Base-by-base conservation (phyloP, 1,284 basidiomycete genomes). In the Naganishia cerealis region DNA sequence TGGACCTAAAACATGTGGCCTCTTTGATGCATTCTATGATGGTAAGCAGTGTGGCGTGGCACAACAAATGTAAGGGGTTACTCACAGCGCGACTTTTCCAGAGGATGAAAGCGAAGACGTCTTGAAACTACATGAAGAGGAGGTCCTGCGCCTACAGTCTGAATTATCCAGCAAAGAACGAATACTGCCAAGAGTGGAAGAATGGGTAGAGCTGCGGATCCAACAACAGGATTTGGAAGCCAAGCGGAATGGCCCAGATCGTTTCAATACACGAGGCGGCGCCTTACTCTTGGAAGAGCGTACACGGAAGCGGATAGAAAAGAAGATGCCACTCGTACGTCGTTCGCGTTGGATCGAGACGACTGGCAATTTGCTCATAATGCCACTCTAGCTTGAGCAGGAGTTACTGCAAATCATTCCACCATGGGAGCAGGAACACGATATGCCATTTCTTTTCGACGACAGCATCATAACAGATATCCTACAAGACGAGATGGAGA, bases 271-370 rank as follows among this genome's bases (percentile, higher is more conserved):
- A 57, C 71, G 79, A 88, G 84, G 91, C 85, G 67, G 90, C 86
- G 62, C 84, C 86, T 70, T 99, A 57, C 81, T 99, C 57, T 85
- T 92, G 57, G 95, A 99, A 80, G 95, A 98, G 82, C 97, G 96
- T 85, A 93, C 96, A 89, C 86, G 95, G 65, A 99, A 97, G 81
- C 84, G 94, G 13, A 92, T 99, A n/a, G 86, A 86, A 71, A 90
- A 92, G 77, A 89, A 96, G 81, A 98, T 97, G 79, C 95, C 95
- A 29, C 87, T 90, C 76, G 94, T 95, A 75, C 70, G 88, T 71
- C n/a, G 16, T 46, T 18, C n/a, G 18, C 10, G n/a, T n/a, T n/a
- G n/a, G 13, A 61, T 53, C 21, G 24, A 40, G 15, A 9, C 9
- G 56, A 55, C 39, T 57, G 46, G 0, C 53, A 48, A 3, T 42